phyloP scores from a whole-genome alignment of 2,329 filamentous ascomycete genomes.

The Acrodontium crateriforme region DNA sequence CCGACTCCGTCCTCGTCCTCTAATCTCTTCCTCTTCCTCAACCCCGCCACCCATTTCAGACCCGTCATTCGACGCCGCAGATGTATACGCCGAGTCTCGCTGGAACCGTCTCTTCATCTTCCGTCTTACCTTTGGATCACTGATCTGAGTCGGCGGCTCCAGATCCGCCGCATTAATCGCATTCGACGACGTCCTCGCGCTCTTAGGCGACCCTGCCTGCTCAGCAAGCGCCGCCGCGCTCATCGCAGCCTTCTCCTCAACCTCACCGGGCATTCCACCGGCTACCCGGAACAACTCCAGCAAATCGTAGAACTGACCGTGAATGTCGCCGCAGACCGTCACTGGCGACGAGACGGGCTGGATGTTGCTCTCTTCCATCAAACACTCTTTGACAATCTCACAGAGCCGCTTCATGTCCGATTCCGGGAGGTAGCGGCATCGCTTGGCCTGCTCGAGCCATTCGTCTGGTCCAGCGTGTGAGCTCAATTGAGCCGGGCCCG shows the following conservation, averaged over 20 bases:
- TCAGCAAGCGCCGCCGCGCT: conserved; percentile 5
- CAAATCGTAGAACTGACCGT: conserved; percentile 96
- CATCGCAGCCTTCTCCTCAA: conserved; percentile 14
- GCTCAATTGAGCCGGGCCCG: conserved; percentile 73
- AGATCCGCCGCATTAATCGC: conserved; percentile 84
- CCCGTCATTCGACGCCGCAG: conserved; percentile 31
- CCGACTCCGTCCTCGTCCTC: conserved; percentile 24
- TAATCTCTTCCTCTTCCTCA: conserved; percentile 31
- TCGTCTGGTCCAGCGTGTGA: conserved; percentile 81
- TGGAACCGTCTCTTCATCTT: conserved; percentile 55
- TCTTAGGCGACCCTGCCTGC: conserved; percentile 10
- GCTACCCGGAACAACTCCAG: conserved; percentile 93
- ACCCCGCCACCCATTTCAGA: conserved; percentile 25
- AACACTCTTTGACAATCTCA: conserved; percentile 95
- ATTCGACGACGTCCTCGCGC: conserved; percentile 17
- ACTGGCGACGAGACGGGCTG: conserved; percentile 95
- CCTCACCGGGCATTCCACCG: conserved; percentile 85
- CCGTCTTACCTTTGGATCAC: conserved; percentile 71
- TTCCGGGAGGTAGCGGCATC: conserved; percentile 94
- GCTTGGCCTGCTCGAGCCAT: conserved; percentile 92
- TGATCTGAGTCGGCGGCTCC: conserved; percentile 80
- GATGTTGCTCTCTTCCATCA: conserved; percentile 99
- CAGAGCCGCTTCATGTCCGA: conserved; percentile 96
- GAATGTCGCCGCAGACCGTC: conserved; percentile 94
- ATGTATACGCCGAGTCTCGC: conserved; percentile 39